These are phyloP conservation scores for Pleoardoris graminearum DNA, from an alignment of 2,329 filamentous ascomycete genomes.

Conservation along the genomic window DNA sequence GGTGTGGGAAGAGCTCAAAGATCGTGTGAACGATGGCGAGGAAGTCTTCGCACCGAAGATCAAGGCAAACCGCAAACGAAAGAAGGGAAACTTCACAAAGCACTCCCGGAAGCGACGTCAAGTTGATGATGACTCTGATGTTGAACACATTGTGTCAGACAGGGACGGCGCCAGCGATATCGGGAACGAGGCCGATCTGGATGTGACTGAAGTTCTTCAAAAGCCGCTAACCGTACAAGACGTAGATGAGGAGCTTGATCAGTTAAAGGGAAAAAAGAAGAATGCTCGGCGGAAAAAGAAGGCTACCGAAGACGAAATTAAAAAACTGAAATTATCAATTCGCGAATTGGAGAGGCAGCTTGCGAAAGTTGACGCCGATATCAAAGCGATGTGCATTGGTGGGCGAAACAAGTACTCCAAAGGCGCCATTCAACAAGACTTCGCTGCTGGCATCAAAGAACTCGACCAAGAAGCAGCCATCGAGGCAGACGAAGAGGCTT, in stretches of 20 bases:
- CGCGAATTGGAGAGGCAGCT: conserved; percentile 33
- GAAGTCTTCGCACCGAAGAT: conserved; percentile 47
- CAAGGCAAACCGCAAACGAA: conserved; percentile 48
- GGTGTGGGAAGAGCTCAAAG: conserved; percentile 49
- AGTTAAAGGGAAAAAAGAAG: conserved; percentile 51
- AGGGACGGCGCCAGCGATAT: conserved; percentile 30
- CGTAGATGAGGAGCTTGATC: conserved; percentile 50
- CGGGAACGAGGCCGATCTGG: conserved; percentile 27
- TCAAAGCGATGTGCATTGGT: conserved; percentile 54
- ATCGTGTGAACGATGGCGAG: conserved; percentile 46
- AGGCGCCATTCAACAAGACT: conserved; percentile 60
- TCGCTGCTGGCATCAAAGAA: conserved; percentile 62
- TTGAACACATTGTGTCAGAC: conserved; percentile 22
- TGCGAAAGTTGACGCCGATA: conserved; percentile 38
- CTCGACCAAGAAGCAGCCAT: conserved; percentile 60
- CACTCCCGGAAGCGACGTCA: conserved; percentile 25
- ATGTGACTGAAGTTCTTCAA: conserved; percentile 25
- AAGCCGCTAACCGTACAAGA: conserved; percentile 47
- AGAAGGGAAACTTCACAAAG: conserved; percentile 25
- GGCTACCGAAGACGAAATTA: conserved; percentile 36
- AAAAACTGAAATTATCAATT: conserved; percentile 34
- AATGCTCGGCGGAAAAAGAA: conserved; percentile 38
- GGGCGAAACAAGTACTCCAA: conserved; percentile 62
- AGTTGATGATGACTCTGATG: conserved; percentile 18
- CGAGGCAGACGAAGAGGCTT: conserved; percentile 59